Conservation (phyloP, 192 early-diverging fungal species). For the Gaertneriomyces sp. region DNA sequence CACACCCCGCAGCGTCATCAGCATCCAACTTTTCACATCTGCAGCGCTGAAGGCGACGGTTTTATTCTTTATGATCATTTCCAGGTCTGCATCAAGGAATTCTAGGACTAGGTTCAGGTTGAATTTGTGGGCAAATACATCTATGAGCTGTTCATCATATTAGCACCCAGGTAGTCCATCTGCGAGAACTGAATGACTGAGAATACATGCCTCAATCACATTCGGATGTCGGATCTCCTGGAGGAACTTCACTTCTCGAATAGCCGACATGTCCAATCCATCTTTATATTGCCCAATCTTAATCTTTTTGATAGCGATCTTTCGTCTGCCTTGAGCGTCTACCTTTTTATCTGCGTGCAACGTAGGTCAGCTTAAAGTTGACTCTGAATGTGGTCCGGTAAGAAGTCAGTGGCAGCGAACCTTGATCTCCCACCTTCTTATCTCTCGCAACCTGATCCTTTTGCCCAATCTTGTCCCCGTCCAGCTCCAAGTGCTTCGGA, state of each 20-base stretch:
- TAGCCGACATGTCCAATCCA: slow-evolving; percentile 92
- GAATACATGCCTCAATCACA: slow-evolving; percentile 67
- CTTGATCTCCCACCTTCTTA: slow-evolving; percentile 29
- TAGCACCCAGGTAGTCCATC: background rate
- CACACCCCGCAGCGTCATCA: slow-evolving; percentile 92
- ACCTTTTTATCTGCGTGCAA: slow-evolving; percentile 47
- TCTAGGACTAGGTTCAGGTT: slow-evolving; percentile 93
- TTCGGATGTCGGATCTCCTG: slow-evolving; percentile 93
- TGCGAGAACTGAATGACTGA: background rate
- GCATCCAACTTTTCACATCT: slow-evolving; percentile 96
- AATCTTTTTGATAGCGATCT: slow-evolving; percentile 97
- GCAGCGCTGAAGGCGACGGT: slow-evolving; percentile 79
- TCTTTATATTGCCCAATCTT: slow-evolving; percentile 89
- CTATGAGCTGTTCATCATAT: slow-evolving; percentile 63
- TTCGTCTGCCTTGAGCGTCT: slow-evolving; percentile 49
- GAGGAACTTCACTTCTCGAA: slow-evolving; percentile 90
- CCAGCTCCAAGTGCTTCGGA: slow-evolving; percentile 12
- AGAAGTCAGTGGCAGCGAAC: slow-evolving; percentile 9
- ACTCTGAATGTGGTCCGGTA: background rate
- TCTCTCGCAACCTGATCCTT: slow-evolving; percentile 3
- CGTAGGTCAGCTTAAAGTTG: background rate
- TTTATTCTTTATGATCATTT: slow-evolving; percentile 94
- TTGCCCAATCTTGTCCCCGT: slow-evolving; percentile 18
- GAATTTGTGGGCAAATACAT: slow-evolving; percentile 87
- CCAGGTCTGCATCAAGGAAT: slow-evolving; percentile 90